Base-by-base conservation (phyloP, 2,329 filamentous ascomycete genomes). In the Apiospora sp. region DNA sequence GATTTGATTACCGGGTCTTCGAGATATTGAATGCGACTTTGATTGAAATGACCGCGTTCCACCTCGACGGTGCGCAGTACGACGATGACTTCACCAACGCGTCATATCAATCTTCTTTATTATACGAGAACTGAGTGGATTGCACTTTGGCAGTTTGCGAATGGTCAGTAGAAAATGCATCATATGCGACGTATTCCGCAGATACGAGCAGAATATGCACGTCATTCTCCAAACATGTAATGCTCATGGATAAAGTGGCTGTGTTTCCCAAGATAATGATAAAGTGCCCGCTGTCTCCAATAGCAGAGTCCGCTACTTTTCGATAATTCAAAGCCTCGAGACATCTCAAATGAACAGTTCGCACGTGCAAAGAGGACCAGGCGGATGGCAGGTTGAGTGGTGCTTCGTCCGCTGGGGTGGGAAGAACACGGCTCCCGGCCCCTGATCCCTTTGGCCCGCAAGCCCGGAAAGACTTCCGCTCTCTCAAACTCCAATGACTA, bases 31-130 rank as follows among this genome's bases (percentile, higher is more conserved):
- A 61, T 61, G 54, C 54, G 54, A 61, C 54, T 34, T 34, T 61
- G 54, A 61, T 4, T 61, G 27, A 61, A 61, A 61, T 61, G 54
- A 61, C 54, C 4, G 30, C 54, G 54, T 61, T 19, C 54, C 54
- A 61, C 54, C 30, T 37, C 16, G 27, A 16, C 19, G 54, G 19
- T 49, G 7, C 46, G 7, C 46, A 49, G 27, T 34, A 61, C 30
- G 54, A 19, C 54, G 30, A 16, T 61, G 54, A 61, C 30, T 61
- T 61, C 54, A 61, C 7, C 14, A 37, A 19, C 54, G 54, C 54
- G 54, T 61, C 54, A 61, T 61, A 30, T 30, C 54, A 37, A 61
- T 61, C 54, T 61, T 12, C 27, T 34, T 58, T 7, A 8, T 34
- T 30, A 19, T 58, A 8, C 8, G 27, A 58, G 27, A 30, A 19